A percentile compares a stretch with the other conserved stretches of the same genome.
phyloP scores from a whole-genome alignment of 495 filamentous ascomycete species.

The Pseudevernia furfuracea region DNA sequence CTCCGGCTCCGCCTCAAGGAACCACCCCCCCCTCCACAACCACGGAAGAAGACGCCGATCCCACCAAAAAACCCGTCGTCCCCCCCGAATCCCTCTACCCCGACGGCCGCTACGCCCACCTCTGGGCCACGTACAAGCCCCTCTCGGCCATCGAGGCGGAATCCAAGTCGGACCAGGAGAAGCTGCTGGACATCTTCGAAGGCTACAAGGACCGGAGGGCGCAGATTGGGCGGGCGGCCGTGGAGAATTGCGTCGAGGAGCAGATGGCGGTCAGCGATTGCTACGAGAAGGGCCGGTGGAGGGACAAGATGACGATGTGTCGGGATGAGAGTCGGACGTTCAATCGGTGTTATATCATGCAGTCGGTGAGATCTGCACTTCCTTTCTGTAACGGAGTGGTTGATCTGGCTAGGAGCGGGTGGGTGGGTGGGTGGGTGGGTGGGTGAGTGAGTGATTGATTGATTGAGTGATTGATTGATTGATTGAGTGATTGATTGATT shows the following conservation, averaged over 20 bases:
- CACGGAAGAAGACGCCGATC: conserved; percentile 29
- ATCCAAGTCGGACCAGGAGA: conserved; percentile 62
- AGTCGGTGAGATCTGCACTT: conserved; percentile 45
- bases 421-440: no score
- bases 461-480: no score
- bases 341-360: conserved; percentile 73
- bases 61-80: conserved; percentile 32
- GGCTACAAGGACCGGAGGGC: conserved; percentile 74
- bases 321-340: conserved; percentile 59
- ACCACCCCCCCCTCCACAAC: conserved; percentile 24
- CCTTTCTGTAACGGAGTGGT: neutral
- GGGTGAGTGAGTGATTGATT: no score
- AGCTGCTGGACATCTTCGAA: conserved; percentile 66
- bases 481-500: no score
- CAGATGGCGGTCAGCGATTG: conserved; percentile 68
- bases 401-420: no score
- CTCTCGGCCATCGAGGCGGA: conserved; percentile 53
- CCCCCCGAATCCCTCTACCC: conserved; percentile 53
- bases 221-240: conserved; percentile 67
- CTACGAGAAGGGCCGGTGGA: conserved; percentile 56
- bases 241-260: conserved; percentile 90
- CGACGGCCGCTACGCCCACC: conserved; percentile 87
- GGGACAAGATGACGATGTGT: conserved; percentile 61
- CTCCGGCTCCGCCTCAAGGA: conserved; percentile 25
- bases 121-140: conserved; percentile 84